Conservation (phyloP, 805 yeast genomes). For the Wickerhamia fluorescens region DNA sequence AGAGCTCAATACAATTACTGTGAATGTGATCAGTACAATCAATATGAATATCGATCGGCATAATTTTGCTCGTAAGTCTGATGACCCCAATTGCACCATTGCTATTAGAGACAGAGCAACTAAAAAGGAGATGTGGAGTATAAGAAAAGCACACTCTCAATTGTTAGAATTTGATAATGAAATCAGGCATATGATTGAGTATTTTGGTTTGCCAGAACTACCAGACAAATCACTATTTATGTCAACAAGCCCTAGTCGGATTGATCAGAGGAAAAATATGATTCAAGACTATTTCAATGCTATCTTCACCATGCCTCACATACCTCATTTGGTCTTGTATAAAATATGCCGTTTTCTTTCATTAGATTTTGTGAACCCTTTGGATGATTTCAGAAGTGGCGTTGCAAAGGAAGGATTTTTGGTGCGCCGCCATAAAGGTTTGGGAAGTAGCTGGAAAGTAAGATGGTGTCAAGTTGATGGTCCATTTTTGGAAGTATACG, state of each 20-base stretch:
- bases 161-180: conserved; percentile 55
- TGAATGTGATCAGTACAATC: conserved; percentile 45
- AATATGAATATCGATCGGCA: too few relatives aligned
- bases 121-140: conserved; percentile 66
- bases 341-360: conserved; percentile 61
- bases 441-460: conserved; percentile 60
- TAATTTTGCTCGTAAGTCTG: conserved; percentile 37
- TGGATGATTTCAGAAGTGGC: conserved; percentile 47
- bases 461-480: conserved; percentile 64
- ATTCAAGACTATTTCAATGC: conserved; percentile 55
- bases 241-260: conserved; percentile 54
- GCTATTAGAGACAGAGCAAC: conserved; percentile 57
- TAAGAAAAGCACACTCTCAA: conserved; percentile 56
- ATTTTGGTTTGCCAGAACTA: conserved; percentile 51
- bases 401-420: conserved; percentile 58
- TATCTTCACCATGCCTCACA: conserved; percentile 48
- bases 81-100: conserved; percentile 56
- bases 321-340: conserved; percentile 46
- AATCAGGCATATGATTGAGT: conserved; percentile 44
- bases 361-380: conserved; percentile 55
- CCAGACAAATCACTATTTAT: conserved; percentile 59
- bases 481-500: conserved; percentile 49
- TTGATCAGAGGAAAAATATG: conserved; percentile 51
- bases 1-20: conserved; percentile 45
- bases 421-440: conserved; percentile 56